Evolutionary conservation across 805 yeast species (phyloP).

Genomic region (Saccharomycopsis sp.): DNA sequence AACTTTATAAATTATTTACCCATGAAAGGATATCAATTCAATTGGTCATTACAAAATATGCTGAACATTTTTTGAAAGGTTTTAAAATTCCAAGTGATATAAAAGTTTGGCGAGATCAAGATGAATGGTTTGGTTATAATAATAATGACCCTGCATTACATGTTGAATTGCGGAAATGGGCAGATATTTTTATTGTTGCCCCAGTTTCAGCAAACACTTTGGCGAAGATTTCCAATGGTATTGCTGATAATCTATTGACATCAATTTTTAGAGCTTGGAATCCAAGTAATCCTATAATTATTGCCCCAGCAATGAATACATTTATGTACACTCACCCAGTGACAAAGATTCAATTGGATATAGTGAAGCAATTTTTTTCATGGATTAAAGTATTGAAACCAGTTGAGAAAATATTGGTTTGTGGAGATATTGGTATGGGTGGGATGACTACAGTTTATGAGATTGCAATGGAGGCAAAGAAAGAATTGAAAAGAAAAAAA

Average conservation of each 20-base stretch:
- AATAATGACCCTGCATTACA: conserved; percentile 71
- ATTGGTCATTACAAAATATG: conserved; percentile 70
- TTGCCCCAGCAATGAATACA: conserved; percentile 87
- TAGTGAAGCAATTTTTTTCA: conserved; percentile 64
- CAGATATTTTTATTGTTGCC: conserved; percentile 68
- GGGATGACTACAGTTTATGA: conserved; percentile 89
- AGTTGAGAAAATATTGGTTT: conserved; percentile 68
- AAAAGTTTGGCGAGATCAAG: conserved; percentile 80
- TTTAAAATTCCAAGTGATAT: conserved; percentile 64
- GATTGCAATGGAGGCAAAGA: conserved; percentile 53
- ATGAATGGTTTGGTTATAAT: conserved; percentile 57
- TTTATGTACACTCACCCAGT: conserved; percentile 74
- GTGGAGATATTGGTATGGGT: conserved; percentile 89
- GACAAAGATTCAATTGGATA: conserved; percentile 61
- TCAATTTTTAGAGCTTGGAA: conserved; percentile 75
- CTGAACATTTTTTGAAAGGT: conserved; percentile 62
- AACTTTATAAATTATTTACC: conserved; percentile 74
- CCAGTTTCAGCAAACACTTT: conserved; percentile 77
- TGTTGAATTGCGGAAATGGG: conserved; percentile 78
- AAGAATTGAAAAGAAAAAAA: conserved; percentile 27
- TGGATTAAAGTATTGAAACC: conserved; percentile 71
- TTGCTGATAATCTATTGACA: conserved; percentile 71
- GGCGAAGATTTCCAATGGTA: conserved; percentile 68
- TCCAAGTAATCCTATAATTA: conserved; percentile 59
- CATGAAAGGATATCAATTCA: conserved; percentile 72